phyloP scores from a whole-genome alignment of 192 early-diverging fungal genomes.

The Helicostylum pulchrum region DNA sequence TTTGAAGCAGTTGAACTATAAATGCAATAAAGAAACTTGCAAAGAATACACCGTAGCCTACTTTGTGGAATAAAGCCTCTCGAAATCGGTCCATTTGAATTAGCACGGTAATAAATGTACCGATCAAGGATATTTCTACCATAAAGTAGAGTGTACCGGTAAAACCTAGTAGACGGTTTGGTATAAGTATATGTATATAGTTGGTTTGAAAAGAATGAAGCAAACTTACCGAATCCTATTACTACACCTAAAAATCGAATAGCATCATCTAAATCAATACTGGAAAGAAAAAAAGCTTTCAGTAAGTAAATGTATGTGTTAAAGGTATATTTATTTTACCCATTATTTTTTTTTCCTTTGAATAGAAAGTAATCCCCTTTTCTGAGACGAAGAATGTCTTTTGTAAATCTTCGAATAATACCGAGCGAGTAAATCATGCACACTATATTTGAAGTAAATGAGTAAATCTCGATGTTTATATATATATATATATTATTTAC shows the following conservation, averaged over 20 bases:
- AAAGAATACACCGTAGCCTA: constrained; percentile 33
- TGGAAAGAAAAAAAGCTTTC: background rate
- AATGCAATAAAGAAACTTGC: constrained; percentile 36
- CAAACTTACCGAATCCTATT: constrained; percentile 34
- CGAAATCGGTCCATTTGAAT: constrained; percentile 19
- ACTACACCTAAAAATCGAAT: constrained; percentile 34
- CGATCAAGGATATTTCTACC: constrained; percentile 33
- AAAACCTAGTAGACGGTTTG: constrained; percentile 15
- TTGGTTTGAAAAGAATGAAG: too few species aligned
- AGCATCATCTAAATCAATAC: constrained; percentile 35
- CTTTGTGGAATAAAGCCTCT: constrained; percentile 18
- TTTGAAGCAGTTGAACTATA: constrained; percentile 32
- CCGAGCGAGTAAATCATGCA: constrained; percentile 29
- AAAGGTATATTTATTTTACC: constrained; percentile 11
- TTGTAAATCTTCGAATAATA: constrained; percentile 31
- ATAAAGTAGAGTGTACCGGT: constrained; percentile 37
- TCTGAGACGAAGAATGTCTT: constrained; percentile 31
- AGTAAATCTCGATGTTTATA: background rate
- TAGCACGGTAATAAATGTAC: constrained; percentile 17
- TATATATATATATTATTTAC: too few species aligned
- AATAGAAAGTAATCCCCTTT: constrained; percentile 32
- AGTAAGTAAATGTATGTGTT: background rate
- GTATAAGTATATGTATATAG: background rate
- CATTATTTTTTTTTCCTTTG: constrained; percentile 37
- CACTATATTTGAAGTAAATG: constrained; percentile 12